Conservation (phyloP, 352 stramenopile species). For the Globisporangium orthogonon region DNA sequence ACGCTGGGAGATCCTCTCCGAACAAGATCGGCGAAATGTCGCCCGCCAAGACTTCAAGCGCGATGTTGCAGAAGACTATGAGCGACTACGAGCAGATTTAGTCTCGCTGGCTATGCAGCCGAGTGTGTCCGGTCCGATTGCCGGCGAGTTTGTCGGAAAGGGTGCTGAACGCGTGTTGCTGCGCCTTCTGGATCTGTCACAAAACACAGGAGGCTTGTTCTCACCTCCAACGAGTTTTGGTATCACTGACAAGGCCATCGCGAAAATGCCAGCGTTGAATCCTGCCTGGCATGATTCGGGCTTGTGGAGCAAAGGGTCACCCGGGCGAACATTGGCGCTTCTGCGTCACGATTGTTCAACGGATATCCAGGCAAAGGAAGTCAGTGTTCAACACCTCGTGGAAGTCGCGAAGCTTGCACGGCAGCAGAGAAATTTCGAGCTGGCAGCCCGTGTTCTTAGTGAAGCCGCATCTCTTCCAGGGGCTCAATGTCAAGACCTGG, state of each 20-base stretch:
- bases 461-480: conserved; percentile 10
- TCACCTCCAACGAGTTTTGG: neutral
- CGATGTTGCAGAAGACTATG: conserved; percentile 1
- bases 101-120: conserved; percentile 26
- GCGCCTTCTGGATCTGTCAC: conserved; percentile 5
- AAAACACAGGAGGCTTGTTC: neutral
- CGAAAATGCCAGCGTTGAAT: conserved; percentile 14
- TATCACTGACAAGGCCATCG: neutral
- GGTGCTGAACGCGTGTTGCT: conserved; percentile 25
- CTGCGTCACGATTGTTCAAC: neutral
- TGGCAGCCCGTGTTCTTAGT: conserved; percentile 27
- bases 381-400: conserved; percentile 14
- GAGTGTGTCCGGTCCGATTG: conserved; percentile 19
- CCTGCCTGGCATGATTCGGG: conserved; percentile 24
- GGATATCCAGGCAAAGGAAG: neutral
- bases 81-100: conserved; percentile 16
- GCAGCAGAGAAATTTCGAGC: conserved; percentile 45
- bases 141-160: conserved; percentile 33
- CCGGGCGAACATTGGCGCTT: neutral
- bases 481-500: neutral
- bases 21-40: neutral
- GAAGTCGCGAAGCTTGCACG: conserved; percentile 36
- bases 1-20: conserved; percentile 21
- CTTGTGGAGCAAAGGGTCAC: conserved; percentile 27
- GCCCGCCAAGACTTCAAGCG: neutral